phyloP scores from a whole-genome alignment of 139 green algal species.

The Micractinium sp. region DNA sequence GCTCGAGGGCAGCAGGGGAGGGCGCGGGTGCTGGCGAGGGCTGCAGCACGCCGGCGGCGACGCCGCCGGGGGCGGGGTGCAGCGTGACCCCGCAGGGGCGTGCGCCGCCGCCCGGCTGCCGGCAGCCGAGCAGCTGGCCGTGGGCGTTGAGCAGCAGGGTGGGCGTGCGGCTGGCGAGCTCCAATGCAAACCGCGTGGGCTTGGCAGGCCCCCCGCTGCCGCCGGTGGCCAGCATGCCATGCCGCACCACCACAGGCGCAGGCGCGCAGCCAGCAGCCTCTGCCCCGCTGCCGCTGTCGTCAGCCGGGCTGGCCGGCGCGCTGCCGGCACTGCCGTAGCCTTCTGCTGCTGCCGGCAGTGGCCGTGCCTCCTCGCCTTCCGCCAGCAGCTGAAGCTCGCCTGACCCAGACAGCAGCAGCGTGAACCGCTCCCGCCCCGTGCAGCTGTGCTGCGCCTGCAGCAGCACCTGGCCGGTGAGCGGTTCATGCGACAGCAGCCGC shows the following conservation, averaged over 20 bases:
- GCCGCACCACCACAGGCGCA: background rate
- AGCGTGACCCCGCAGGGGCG: background rate
- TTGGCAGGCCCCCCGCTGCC: background rate
- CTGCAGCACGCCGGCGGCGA: background rate
- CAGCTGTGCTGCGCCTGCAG: constrained; percentile 1
- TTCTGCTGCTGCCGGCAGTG: background rate
- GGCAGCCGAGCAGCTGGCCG: constrained; percentile 31
- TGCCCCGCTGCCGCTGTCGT: background rate
- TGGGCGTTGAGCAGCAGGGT: constrained; percentile 33
- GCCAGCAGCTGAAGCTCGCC: background rate
- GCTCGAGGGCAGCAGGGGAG: background rate
- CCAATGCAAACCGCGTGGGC: constrained; percentile 11
- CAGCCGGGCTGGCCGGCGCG: background rate
- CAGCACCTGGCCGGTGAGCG: constrained; percentile 22
- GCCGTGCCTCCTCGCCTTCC: background rate
- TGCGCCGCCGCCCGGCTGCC: background rate
- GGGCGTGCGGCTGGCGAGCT: constrained; percentile 31
- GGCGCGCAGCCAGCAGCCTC: background rate
- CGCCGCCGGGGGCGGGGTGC: background rate
- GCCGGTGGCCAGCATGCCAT: background rate
- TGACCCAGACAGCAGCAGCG: background rate
- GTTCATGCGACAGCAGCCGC: constrained; percentile 11
- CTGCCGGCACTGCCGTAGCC: background rate
- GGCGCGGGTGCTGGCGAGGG: background rate
- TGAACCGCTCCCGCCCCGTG: constrained; percentile 25